Conservation (phyloP, 2,329 filamentous ascomycete genomes). For the Fusarium temperatum region DNA sequence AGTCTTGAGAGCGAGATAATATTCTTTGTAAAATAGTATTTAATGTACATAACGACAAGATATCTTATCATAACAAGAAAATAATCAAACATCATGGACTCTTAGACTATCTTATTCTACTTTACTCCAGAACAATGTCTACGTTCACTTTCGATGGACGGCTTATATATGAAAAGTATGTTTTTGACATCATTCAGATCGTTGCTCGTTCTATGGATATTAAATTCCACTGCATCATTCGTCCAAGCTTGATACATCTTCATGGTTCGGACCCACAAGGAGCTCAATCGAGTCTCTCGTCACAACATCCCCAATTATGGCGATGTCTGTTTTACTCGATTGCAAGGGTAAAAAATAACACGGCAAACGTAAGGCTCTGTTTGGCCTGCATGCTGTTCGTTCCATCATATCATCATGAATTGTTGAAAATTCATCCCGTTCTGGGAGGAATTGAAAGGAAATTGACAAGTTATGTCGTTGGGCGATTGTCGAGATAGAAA, state of each 20-base stretch:
- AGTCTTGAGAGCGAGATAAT: conserved; percentile 21
- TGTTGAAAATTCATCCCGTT: conserved; percentile 31
- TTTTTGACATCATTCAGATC: conserved; percentile 32
- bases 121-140: neutral
- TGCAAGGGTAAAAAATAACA: conserved; percentile 36
- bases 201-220: conserved; percentile 44
- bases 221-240: conserved; percentile 24
- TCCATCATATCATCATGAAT: conserved; percentile 45
- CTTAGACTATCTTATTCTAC: neutral
- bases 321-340: conserved; percentile 5
- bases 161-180: neutral
- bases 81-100: neutral
- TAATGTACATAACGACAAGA: conserved; percentile 24
- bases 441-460: conserved; percentile 17
- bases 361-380: conserved; percentile 38
- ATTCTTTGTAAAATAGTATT: conserved; percentile 32
- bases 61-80: neutral
- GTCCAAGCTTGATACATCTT: conserved; percentile 10
- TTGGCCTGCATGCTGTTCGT: conserved; percentile 40
- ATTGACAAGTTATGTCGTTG: conserved; percentile 10
- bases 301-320: conserved; percentile 4
- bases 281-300: conserved; percentile 32
- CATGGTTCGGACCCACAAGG: conserved; percentile 1
- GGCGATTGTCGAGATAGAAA: conserved; percentile 15
- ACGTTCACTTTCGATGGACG: neutral